Evolutionary conservation across 1,139 yeast genomes (phyloP).

Genomic region (Blastobotrys malaysiensis): DNA sequence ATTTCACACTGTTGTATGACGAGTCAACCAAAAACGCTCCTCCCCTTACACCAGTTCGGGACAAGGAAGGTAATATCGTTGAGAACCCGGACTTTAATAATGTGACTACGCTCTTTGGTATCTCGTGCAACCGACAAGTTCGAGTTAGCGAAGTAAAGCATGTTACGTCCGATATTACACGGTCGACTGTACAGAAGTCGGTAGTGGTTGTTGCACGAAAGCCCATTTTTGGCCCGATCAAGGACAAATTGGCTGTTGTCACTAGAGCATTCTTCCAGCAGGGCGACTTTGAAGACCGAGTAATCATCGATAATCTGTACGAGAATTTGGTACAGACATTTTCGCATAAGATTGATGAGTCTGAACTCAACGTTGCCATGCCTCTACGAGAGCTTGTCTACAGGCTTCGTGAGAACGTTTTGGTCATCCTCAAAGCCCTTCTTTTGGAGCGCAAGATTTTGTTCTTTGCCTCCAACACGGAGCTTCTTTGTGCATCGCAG

Average conservation of each 20-base stretch:
- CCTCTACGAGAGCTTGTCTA: slow-evolving; percentile 61
- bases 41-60: slow-evolving; percentile 39
- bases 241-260: slow-evolving; percentile 83
- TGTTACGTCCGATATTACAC: slow-evolving; percentile 62
- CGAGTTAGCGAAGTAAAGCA: slow-evolving; percentile 55
- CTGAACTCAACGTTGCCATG: slow-evolving; percentile 68
- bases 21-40: slow-evolving; percentile 44
- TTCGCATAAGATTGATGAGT: slow-evolving; percentile 39
- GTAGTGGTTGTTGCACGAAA: slow-evolving; percentile 81
- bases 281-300: slow-evolving; percentile 64
- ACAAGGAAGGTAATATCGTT: slow-evolving; percentile 30
- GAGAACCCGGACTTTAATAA: slow-evolving; percentile 38
- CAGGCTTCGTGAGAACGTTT: slow-evolving; percentile 54
- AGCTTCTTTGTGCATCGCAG: slow-evolving; percentile 67
- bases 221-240: slow-evolving; percentile 79
- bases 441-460: slow-evolving; percentile 64
- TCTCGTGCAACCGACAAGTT: slow-evolving; percentile 87
- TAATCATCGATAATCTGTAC: slow-evolving; percentile 62
- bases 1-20: slow-evolving; percentile 80
- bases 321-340: slow-evolving; percentile 58
- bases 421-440: slow-evolving; percentile 69
- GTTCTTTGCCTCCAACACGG: slow-evolving; percentile 76
- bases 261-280: slow-evolving; percentile 85
- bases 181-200: slow-evolving; percentile 89
- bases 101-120: slow-evolving; percentile 78